Evolutionary conservation across 176 grass and related monocot genomes (phyloP), one percentile per base, ranked within the genome.

Genomic region (Paspalum vaginatum): DNA sequence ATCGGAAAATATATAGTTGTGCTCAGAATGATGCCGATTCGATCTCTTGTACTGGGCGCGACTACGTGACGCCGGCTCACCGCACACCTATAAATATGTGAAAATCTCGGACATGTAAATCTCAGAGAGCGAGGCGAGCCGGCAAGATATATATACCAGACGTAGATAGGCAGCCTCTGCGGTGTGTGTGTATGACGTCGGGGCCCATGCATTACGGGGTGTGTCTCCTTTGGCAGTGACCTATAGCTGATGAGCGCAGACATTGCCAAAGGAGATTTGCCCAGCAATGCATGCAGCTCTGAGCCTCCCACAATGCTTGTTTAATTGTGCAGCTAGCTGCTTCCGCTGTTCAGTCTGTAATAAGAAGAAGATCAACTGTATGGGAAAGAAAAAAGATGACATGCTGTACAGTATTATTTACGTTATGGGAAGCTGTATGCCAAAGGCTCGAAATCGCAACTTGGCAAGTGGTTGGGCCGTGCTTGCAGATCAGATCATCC

Each of bases 261-360:
- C 25, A 65, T 87, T 84, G 89, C 87, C 93, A 92, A 90, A 90
- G 87, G 82, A 92, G 79, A 88, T 74, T 88, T 95, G 89, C 87
- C 85, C 82, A 82, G 93, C 78, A 73, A 92, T 91, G 84, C 89
- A 92, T 91, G 84, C 89, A 87, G 37, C 44, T 54, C 51, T 73
- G 53, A 40, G 64, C 37, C 11, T 45, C 43, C 42, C 49, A 58
- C 7, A 8, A 21, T 38, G 18, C 9, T 20, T 1, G 21, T 26
- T 14, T 6, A 18, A 16, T 16, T 67, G n/a, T 13, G 11, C 12
- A 13, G 26, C 6, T 63, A 37, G 18, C 11, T 64, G 4, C 10
- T 37, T n/a, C 61, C 27, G 27, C 27, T 56, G 53, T 21, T 47
- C 9, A 45, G 43, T 45, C 43, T 45, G 5, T 45, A 9, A 11